Evolutionary conservation across 2,329 filamentous ascomycete genomes (phyloP), one percentile per base, ranked within the genome.

Genomic region (Simplicillium aogashimaense): DNA sequence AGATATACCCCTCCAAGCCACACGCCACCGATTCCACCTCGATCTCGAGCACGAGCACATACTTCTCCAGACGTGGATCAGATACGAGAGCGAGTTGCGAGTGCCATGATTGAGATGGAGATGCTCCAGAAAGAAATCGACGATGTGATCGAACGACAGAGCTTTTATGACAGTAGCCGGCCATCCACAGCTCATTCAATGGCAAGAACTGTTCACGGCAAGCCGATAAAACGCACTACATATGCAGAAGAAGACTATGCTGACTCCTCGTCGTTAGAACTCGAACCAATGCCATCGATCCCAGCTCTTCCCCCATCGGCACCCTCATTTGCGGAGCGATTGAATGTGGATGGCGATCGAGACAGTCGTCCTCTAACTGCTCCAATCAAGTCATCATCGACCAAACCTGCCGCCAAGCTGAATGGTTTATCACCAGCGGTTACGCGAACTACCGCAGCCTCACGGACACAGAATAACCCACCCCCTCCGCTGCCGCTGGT

Each of bases 401-500:
- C 25, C 32, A 35, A 36, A 32, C 11, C 9, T 16, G 13, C 28
- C 15, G 37, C n/a, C 28, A 13, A 17, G 7, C 16, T 31, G 18
- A n/a, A 11, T n/a, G 11, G 20, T 39, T 7, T 15, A 37, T 2
- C 7, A 9, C 9, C 15, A 13, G 25, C 33, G 5, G 11, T 18
- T 18, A 35, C 3, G 15, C 14, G 15, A 35, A 6, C 20, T 14
- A 16, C 5, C 33, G 15, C 33, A 13, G 8, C 33, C 14, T 25
- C 20, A 9, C 20, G 9, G 20, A 25, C 20, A 25, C 20, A 25
- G 20, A 29, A 34, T 9, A n/a, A n/a, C 7, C 20, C 37, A 1
- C 70, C 73, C 3, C 76, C 75, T 1, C 76, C 76, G 2, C 59
- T 78, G 4, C 75, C 76, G 0, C 64, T 79, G 17, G 69, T 76